Conservation (phyloP, 2,329 filamentous ascomycete genomes). For the Neopestalotiopsis clavispora region DNA sequence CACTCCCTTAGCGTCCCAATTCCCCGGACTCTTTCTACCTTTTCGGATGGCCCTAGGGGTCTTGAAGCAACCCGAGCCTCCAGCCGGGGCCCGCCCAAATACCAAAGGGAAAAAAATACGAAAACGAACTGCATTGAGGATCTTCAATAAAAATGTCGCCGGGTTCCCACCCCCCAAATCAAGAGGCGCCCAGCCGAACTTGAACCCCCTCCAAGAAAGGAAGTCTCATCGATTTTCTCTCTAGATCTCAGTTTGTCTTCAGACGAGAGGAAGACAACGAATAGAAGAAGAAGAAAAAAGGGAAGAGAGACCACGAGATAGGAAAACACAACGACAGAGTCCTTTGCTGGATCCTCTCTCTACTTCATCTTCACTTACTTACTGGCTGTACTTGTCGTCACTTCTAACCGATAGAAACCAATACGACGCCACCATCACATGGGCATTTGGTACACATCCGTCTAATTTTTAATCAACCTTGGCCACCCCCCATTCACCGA, state of each 20-base stretch:
- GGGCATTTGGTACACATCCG: no score
- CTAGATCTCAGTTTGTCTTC: no score
- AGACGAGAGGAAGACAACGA: not conserved
- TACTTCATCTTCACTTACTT: not conserved
- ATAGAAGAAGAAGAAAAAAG: not conserved
- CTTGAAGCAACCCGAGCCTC: constrained; percentile 3
- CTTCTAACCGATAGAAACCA: not conserved
- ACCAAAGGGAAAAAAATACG: not conserved
- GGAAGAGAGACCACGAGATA: not conserved
- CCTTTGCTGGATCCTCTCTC: constrained; percentile 12
- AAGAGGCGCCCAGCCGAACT: not conserved
- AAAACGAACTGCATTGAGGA: constrained; percentile 6
- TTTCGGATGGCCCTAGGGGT: constrained; percentile 6
- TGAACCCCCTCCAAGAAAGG: not conserved
- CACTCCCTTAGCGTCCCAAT: not conserved
- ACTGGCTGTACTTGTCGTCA: not conserved
- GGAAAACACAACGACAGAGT: not conserved
- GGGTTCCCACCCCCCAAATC: not conserved
- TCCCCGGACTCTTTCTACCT: constrained; percentile 7
- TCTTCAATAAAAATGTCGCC: constrained; percentile 11
- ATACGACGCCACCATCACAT: not conserved
- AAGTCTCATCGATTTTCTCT: no score
- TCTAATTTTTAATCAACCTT: no score
- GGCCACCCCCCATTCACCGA: not conserved
- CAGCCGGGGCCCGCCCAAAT: not conserved